Evolutionary conservation across 495 filamentous ascomycete genomes (phyloP).

Genomic region (Niebla homalea): DNA sequence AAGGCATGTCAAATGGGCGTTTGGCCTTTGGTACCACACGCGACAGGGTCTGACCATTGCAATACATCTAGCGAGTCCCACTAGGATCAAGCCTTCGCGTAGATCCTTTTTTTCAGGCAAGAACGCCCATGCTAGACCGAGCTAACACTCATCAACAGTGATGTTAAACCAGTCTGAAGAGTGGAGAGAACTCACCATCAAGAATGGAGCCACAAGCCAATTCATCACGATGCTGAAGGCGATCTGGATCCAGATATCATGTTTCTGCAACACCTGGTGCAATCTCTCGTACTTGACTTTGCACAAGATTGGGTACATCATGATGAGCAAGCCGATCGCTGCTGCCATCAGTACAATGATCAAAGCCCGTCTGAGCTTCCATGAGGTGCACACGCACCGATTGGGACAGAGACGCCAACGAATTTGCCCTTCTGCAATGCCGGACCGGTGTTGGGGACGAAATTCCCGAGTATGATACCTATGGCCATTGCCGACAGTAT

Average conservation of each 20-base stretch:
- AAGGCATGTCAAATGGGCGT: not conserved
- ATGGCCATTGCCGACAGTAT: conserved; percentile 75
- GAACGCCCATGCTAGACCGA: conserved; percentile 70
- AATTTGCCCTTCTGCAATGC: conserved; percentile 61
- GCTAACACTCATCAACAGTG: conserved; percentile 23
- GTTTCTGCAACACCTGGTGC: conserved; percentile 49
- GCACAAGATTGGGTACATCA: conserved; percentile 95
- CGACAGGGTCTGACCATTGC: conserved; percentile 50
- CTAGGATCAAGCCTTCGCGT: conserved; percentile 60
- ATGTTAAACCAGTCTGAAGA: not conserved
- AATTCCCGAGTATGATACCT: conserved; percentile 70
- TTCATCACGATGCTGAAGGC: conserved; percentile 67
- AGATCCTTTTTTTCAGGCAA: conserved; percentile 58
- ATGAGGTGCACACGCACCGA: conserved; percentile 40
- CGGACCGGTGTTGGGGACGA: conserved; percentile 47
- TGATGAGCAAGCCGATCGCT: conserved; percentile 74
- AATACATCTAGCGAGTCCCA: conserved; percentile 68
- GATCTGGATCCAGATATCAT: conserved; percentile 66
- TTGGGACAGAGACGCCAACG: conserved; percentile 61
- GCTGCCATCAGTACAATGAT: not conserved
- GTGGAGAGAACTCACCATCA: conserved; percentile 51
- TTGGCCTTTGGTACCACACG: not conserved
- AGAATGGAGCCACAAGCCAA: conserved; percentile 78
- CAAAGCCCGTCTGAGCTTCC: not conserved
- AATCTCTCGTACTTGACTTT: conserved; percentile 79